Conservation (phyloP, 1,284 basidiomycete species). For the Pseudozyma sp. region DNA sequence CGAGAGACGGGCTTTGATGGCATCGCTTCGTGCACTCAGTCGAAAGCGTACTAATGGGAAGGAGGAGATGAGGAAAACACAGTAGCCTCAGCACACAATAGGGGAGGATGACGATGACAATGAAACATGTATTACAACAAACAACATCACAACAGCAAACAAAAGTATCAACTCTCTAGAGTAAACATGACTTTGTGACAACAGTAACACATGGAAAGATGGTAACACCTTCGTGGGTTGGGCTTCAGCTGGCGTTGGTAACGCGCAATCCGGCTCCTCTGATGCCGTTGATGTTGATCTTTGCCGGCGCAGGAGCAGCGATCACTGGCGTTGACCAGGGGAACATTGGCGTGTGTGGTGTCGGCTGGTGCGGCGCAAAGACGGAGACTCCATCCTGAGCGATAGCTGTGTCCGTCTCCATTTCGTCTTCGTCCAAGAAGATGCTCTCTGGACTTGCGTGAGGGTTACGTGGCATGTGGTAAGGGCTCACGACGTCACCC, state of each 20-base stretch:
- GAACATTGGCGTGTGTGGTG: constrained; percentile 14
- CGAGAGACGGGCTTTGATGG: constrained; percentile 9
- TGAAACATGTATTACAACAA: constrained; percentile 6
- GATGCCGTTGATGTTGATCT: constrained; percentile 6
- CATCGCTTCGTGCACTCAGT: constrained; percentile 11
- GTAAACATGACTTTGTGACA: no score
- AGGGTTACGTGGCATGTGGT: constrained; percentile 30
- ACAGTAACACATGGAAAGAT: no score
- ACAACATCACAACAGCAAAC: constrained; percentile 2
- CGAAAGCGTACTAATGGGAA: not conserved
- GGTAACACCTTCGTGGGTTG: no score
- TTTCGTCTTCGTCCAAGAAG: constrained; percentile 17
- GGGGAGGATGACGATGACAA: constrained; percentile 4
- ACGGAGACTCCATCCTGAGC: constrained; percentile 19
- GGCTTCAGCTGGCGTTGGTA: constrained; percentile 7
- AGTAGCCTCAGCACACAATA: constrained; percentile 1
- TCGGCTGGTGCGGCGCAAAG: not conserved
- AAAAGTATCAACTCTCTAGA: not conserved
- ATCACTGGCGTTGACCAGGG: constrained; percentile 36
- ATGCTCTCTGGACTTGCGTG: constrained; percentile 34
- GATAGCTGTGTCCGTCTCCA: constrained; percentile 18
- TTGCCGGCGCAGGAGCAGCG: constrained; percentile 22
- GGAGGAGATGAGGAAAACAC: not conserved
- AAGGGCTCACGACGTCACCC: constrained; percentile 29
- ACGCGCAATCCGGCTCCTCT: constrained; percentile 8